Percentiles rank a stretch among this genome's conserved stretches.
These are phyloP conservation scores for Pythium dissimile DNA, from an alignment of 352 stramenopile species.

Conservation along the genomic window DNA sequence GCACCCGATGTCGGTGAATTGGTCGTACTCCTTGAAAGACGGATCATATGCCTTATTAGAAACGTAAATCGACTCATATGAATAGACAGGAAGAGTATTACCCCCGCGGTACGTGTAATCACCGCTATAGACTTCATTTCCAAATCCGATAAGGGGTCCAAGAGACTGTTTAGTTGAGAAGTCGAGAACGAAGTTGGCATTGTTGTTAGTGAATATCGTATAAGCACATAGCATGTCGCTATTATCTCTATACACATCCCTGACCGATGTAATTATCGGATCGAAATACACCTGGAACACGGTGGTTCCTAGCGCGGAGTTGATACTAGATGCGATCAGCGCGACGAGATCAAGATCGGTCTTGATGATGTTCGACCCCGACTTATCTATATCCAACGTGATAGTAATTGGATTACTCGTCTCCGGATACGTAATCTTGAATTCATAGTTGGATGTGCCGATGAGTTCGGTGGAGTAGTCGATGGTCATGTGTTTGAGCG, in stretches of 20 bases:
- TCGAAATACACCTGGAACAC: conserved; percentile 4
- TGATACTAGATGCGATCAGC: neutral
- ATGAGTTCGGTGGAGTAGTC: neutral
- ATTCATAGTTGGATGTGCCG: conserved; percentile 1
- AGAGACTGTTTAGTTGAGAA: neutral
- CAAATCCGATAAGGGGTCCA: neutral
- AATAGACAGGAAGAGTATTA: neutral
- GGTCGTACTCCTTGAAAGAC: conserved; percentile 1
- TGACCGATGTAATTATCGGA: neutral
- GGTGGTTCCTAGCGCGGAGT: neutral
- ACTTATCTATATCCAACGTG: neutral
- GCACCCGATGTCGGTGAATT: neutral
- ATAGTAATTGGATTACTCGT: neutral
- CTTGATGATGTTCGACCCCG: neutral
- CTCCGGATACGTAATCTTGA: neutral
- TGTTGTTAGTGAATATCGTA: neutral
- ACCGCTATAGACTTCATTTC: neutral
- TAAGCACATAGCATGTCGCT: neutral
- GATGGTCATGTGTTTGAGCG: neutral
- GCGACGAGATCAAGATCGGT: neutral
- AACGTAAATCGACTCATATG: conserved; percentile 1
- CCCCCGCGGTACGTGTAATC: neutral
- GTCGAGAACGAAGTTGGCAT: neutral
- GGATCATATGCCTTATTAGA: conserved; percentile 1
- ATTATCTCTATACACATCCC: neutral